These are phyloP conservation scores for Sporothrix protearum DNA, from an alignment of 2,329 filamentous ascomycete species.

Conservation along the genomic window DNA sequence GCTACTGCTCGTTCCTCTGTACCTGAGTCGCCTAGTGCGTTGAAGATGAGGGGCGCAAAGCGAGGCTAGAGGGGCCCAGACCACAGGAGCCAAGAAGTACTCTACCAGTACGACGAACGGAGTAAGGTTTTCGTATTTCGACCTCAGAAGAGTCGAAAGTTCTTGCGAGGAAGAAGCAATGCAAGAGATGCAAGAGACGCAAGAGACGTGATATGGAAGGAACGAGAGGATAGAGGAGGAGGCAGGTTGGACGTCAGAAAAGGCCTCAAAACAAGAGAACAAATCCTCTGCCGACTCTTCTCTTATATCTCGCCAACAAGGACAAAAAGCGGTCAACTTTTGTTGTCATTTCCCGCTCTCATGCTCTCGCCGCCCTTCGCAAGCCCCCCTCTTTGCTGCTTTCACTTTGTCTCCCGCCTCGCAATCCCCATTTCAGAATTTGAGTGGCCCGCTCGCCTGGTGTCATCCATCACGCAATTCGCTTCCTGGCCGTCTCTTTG, in stretches of 20 bases:
- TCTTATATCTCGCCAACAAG: conserved; percentile 2
- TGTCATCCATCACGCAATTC: background rate
- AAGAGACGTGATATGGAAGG: background rate
- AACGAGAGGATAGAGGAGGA: background rate
- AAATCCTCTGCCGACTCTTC: background rate
- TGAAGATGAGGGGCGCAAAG: background rate
- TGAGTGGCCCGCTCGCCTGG: background rate
- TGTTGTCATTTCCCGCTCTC: background rate
- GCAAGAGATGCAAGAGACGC: background rate
- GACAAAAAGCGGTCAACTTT: conserved; percentile 6
- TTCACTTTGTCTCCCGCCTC: background rate
- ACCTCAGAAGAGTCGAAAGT: background rate
- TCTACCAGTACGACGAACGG: too few species aligned
- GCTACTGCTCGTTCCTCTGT: background rate
- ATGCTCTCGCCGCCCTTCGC: background rate
- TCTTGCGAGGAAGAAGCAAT: background rate
- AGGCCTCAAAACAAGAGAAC: background rate
- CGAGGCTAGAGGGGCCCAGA: conserved; percentile 8
- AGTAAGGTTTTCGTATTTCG: background rate
- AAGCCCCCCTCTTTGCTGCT: background rate
- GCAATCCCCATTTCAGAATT: background rate
- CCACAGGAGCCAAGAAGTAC: background rate
- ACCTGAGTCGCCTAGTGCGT: background rate
- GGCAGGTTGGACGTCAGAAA: background rate
- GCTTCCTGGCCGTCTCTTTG: background rate